Conservation (phyloP, 345 rosid species). For the Limnanthes douglasii region DNA sequence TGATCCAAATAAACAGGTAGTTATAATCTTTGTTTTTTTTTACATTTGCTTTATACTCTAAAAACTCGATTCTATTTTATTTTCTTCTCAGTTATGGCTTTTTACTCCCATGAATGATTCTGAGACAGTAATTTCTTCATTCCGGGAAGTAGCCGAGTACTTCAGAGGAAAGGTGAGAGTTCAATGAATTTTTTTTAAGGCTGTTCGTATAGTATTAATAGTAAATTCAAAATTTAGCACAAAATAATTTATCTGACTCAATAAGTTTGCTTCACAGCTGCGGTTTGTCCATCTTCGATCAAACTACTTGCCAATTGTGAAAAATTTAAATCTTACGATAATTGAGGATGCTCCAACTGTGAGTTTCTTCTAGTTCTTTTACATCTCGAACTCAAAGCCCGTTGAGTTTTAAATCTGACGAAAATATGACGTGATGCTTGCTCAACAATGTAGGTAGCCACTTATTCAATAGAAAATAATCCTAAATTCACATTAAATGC, state of each 20-base stretch:
- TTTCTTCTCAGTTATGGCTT: slow-evolving; percentile 47
- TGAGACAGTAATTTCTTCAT: slow-evolving; percentile 41
- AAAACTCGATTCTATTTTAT: too few relatives aligned
- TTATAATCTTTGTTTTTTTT: too few relatives aligned
- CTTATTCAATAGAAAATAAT: slow-evolving; percentile 82
- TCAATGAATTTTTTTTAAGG: slow-evolving; percentile 30
- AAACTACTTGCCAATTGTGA: slow-evolving; percentile 82
- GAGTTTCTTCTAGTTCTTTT: slow-evolving; percentile 5
- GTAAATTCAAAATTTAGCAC: slow-evolving; percentile 77
- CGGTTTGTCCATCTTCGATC: too few relatives aligned
- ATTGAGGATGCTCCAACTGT: slow-evolving; percentile 51
- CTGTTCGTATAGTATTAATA: too few relatives aligned
- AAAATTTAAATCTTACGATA: slow-evolving; percentile 81
- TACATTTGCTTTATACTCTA: slow-evolving; percentile 7
- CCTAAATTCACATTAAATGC: slow-evolving; percentile 55
- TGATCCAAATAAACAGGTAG: slow-evolving; percentile 68
- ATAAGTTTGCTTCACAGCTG: too few relatives aligned
- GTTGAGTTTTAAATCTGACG: too few relatives aligned
- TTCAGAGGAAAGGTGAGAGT: slow-evolving; percentile 92
- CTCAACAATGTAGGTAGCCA: slow-evolving; percentile 51
- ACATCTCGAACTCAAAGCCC: not conserved
- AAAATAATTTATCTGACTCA: too few relatives aligned
- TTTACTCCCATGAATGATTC: slow-evolving; percentile 64
- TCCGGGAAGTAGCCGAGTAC: slow-evolving; percentile 65
- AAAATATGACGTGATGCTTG: too few relatives aligned